A percentile compares a stretch with the other conserved stretches of the same genome.
Conservation (phyloP, 345 rosid species). For the Salix arbutifolia region DNA sequence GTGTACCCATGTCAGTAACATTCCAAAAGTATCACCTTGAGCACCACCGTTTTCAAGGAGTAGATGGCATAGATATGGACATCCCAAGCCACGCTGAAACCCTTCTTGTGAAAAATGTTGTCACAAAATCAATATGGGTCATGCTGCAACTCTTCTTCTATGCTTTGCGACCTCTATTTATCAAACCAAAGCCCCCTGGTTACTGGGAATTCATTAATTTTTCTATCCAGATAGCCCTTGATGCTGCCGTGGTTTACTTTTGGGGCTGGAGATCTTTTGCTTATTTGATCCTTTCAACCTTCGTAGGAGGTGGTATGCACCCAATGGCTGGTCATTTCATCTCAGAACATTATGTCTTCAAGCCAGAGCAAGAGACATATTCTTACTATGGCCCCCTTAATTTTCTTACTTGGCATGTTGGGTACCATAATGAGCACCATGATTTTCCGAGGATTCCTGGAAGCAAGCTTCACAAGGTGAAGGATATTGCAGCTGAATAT, state of each 20-base stretch:
- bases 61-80: constrained; percentile 80
- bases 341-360: constrained; percentile 83
- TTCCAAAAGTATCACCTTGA: constrained; percentile 92
- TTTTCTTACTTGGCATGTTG: constrained; percentile 70
- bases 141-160: constrained; percentile 82
- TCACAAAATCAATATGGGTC: constrained; percentile 71
- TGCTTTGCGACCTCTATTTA: constrained; percentile 70
- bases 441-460: constrained; percentile 92
- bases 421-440: constrained; percentile 90
- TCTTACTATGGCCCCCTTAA: constrained; percentile 87
- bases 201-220: constrained; percentile 72
- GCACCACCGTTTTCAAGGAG: constrained; percentile 88
- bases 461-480: constrained; percentile 70
- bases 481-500: constrained; percentile 78
- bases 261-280: constrained; percentile 71
- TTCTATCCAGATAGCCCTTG: constrained; percentile 47
- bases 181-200: constrained; percentile 86
- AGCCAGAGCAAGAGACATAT: constrained; percentile 77
- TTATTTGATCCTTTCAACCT: constrained; percentile 76
- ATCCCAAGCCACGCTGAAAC: constrained; percentile 69
- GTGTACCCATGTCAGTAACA: constrained; percentile 84
- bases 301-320: constrained; percentile 90
- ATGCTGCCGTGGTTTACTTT: constrained; percentile 46
- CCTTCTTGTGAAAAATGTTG: constrained; percentile 45
- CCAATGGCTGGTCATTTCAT: constrained; percentile 92